These are phyloP conservation scores for Penicillium canariense DNA, from an alignment of 495 filamentous ascomycete genomes.

Conservation along the genomic window DNA sequence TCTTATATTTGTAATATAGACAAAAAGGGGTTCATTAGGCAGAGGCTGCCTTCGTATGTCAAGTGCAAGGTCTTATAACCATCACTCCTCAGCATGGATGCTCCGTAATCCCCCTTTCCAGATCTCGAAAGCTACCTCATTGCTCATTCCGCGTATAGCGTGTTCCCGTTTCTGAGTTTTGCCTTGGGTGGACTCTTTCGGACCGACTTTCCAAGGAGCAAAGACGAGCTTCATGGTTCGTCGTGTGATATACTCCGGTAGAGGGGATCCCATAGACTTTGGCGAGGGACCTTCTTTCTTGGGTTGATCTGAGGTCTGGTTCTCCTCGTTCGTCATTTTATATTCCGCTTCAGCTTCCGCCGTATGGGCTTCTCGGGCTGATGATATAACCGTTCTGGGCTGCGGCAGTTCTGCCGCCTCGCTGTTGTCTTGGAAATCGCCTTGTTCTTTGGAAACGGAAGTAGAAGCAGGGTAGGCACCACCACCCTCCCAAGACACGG, in stretches of 20 bases:
- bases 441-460: constrained; percentile 11
- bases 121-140: constrained; percentile 50
- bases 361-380: constrained; percentile 1
- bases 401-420: background rate
- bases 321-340: background rate
- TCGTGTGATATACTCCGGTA: constrained; percentile 30
- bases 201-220: constrained; percentile 58
- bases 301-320: background rate
- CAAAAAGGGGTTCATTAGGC: background rate
- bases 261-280: background rate
- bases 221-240: constrained; percentile 82
- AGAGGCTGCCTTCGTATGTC: background rate
- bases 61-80: background rate
- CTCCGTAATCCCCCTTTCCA: constrained; percentile 48
- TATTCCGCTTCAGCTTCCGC: background rate
- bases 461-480: constrained; percentile 4
- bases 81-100: constrained; percentile 10
- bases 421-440: background rate
- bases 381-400: background rate
- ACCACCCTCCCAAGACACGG: background rate
- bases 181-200: background rate
- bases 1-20: background rate
- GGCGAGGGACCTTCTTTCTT: background rate
- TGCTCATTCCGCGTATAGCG: constrained; percentile 4
- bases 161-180: background rate